phyloP scores from a whole-genome alignment of 1,284 basidiomycete genomes.

The Pseudomicrostroma phylloplanum region DNA sequence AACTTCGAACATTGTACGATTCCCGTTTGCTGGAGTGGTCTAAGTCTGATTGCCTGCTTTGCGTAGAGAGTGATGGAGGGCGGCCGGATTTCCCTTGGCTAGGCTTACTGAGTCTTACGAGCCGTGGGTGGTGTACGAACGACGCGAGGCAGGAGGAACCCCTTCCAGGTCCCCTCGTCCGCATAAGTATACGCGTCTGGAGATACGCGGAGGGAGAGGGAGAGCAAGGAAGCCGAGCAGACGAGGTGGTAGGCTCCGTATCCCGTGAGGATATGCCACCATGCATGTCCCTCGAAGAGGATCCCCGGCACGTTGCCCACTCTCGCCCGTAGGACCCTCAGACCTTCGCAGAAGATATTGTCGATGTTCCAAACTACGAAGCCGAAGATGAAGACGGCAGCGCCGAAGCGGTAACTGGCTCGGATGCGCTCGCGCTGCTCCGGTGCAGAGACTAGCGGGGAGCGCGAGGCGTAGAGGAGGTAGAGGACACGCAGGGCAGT shows the following conservation, averaged over 20 bases:
- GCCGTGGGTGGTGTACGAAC: neutral
- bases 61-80: too few relatives aligned
- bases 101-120: too few relatives aligned
- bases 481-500: conserved; percentile 40
- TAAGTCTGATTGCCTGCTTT: too few relatives aligned
- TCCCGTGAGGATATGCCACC: conserved; percentile 57
- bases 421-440: conserved; percentile 17
- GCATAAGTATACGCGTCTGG: conserved; percentile 21
- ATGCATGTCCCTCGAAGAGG: conserved; percentile 44
- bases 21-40: too few relatives aligned
- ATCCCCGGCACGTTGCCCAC: conserved; percentile 38
- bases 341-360: conserved; percentile 54
- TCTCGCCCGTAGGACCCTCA: conserved; percentile 23
- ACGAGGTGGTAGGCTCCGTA: conserved; percentile 54
- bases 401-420: conserved; percentile 21
- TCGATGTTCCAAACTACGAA: conserved; percentile 58
- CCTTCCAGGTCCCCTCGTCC: neutral
- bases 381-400: conserved; percentile 48
- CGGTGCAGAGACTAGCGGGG: conserved; percentile 20
- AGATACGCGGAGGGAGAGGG: conserved; percentile 28
- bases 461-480: conserved; percentile 28
- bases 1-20: too few relatives aligned
- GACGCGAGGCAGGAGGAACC: neutral
- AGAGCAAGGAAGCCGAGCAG: conserved; percentile 32
- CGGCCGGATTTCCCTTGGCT: too few relatives aligned